These are phyloP conservation scores for Meira miltonrushii DNA, from an alignment of 1,284 basidiomycete species.

Conservation along the genomic window DNA sequence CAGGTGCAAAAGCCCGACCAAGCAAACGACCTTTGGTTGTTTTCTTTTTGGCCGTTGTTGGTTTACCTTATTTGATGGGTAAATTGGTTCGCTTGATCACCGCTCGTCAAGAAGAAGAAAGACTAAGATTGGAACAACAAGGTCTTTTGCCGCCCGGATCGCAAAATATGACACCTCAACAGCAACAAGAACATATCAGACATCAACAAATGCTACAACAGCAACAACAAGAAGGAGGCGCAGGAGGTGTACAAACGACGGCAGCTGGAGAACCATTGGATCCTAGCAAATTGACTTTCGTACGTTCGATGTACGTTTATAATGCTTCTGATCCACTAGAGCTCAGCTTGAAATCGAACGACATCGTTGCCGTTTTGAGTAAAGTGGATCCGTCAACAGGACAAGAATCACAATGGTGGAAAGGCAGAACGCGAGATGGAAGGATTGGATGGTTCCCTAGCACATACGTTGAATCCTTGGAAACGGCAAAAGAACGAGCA, in stretches of 20 bases:
- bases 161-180: conserved; percentile 24
- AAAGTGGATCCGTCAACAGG: conserved; percentile 59
- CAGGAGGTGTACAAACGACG: conserved; percentile 28
- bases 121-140: conserved; percentile 53
- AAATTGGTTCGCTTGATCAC: conserved; percentile 76
- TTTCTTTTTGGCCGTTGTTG: conserved; percentile 92
- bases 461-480: conserved; percentile 55
- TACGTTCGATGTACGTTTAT: conserved; percentile 77
- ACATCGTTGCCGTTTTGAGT: conserved; percentile 87
- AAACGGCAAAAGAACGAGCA: conserved; percentile 45
- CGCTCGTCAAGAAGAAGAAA: conserved; percentile 58
- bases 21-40: conserved; percentile 83
- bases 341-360: conserved; percentile 76
- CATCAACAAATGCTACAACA: conserved; percentile 58
- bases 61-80: conserved; percentile 89
- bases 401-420: conserved; percentile 87
- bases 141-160: conserved; percentile 38
- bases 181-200: conserved; percentile 59
- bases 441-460: conserved; percentile 93
- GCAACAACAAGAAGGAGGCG: conserved; percentile 5
- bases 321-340: conserved; percentile 62
- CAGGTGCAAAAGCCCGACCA: conserved; percentile 49
- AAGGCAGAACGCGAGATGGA: conserved; percentile 86
- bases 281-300: conserved; percentile 70
- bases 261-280: conserved; percentile 50